Evolutionary conservation across 306 rosid species (phyloP).

Genomic region (Quercus berberidifolia): DNA sequence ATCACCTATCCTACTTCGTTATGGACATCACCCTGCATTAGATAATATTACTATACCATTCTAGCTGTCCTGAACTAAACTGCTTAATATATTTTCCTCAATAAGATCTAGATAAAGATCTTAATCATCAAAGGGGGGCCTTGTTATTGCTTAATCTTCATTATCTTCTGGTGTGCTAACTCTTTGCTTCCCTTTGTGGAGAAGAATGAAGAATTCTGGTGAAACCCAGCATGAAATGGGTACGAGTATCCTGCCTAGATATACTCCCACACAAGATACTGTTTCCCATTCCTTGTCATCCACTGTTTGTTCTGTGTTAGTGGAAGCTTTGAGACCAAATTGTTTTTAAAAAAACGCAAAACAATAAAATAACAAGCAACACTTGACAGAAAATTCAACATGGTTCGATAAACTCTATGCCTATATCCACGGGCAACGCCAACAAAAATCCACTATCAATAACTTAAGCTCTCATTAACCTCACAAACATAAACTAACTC

Average conservation of each 20-base stretch:
- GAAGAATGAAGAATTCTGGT: not conserved
- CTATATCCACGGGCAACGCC: too few species aligned
- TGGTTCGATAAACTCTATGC: too few species aligned
- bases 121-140: not conserved
- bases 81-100: not conserved
- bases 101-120: not conserved
- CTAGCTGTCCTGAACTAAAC: not conserved
- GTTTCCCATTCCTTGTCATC: not conserved
- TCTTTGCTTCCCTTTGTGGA: not conserved
- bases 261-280: not conserved
- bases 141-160: not conserved
- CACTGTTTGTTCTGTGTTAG: not conserved
- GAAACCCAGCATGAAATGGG: not conserved
- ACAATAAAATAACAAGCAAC: too few species aligned
- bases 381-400: too few species aligned
- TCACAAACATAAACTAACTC: too few species aligned
- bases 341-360: too few species aligned
- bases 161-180: not conserved
- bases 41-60: not conserved
- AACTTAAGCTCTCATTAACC: too few species aligned
- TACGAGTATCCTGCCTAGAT: not conserved
- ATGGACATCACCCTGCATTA: not conserved
- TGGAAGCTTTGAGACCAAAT: too few species aligned
- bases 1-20: too few species aligned
- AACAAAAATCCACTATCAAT: too few species aligned